Percentiles rank a stretch among this genome's conserved stretches.
These are phyloP conservation scores for Thraustochytrium sp. DNA, from an alignment of 352 stramenopile species.

Conservation along the genomic window DNA sequence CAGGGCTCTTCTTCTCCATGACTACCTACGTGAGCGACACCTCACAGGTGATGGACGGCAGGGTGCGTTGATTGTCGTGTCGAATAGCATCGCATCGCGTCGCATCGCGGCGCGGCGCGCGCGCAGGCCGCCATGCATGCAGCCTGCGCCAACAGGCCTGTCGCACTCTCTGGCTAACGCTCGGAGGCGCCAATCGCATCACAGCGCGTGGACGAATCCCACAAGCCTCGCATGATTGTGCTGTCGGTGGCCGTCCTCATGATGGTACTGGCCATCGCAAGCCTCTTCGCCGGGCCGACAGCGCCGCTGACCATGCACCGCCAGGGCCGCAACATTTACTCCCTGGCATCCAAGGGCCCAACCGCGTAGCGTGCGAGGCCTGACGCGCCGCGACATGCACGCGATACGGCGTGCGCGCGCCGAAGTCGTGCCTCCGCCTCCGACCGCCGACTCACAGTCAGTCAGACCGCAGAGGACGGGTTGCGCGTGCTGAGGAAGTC, in stretches of 20 bases:
- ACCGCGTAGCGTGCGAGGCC: neutral
- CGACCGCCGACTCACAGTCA: too few species aligned
- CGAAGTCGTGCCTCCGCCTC: too few species aligned
- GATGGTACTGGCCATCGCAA: neutral
- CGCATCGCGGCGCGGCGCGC: too few species aligned
- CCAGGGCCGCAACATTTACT: conserved; percentile 7
- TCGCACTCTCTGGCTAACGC: neutral
- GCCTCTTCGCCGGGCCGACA: neutral
- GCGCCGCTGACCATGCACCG: conserved; percentile 5
- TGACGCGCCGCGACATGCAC: neutral
- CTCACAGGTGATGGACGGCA: neutral
- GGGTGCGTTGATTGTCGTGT: neutral
- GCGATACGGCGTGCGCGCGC: too few species aligned
- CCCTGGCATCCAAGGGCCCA: neutral
- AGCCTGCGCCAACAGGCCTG: too few species aligned
- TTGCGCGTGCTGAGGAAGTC: conserved; percentile 61
- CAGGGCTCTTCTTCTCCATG: conserved; percentile 7
- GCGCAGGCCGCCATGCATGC: too few species aligned
- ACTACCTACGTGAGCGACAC: conserved; percentile 30
- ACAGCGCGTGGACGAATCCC: neutral
- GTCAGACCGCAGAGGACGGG: neutral
- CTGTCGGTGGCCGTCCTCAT: neutral
- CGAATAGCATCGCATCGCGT: neutral
- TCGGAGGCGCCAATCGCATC: neutral
- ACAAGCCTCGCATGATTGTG: neutral